Conservation (phyloP, 352 stramenopile genomes). For the Elongisporangium prolatum region DNA sequence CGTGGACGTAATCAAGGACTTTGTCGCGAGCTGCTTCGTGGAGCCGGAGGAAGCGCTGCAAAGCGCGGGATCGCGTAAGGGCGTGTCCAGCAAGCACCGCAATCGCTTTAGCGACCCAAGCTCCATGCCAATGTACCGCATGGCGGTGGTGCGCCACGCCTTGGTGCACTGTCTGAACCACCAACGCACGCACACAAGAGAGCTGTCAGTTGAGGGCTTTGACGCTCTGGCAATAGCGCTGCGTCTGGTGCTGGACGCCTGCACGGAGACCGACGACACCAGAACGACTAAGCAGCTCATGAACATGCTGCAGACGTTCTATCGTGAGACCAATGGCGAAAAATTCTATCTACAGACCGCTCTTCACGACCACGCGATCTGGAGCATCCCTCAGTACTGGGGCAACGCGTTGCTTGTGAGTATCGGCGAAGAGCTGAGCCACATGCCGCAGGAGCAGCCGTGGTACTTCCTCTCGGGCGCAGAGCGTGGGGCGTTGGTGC, state of each 20-base stretch:
- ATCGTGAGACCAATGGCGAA: conserved; percentile 31
- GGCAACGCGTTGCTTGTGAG: conserved; percentile 66
- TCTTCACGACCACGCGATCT: conserved; percentile 52
- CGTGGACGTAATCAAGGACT: conserved; percentile 83
- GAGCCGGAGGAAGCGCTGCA: conserved; percentile 51
- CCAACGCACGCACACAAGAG: conserved; percentile 51
- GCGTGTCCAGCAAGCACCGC: conserved; percentile 43
- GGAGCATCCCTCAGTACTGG: conserved; percentile 68
- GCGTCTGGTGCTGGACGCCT: conserved; percentile 58
- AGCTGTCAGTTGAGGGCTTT: conserved; percentile 55
- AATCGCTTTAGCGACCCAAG: conserved; percentile 58
- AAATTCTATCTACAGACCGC: conserved; percentile 61
- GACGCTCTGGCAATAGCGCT: conserved; percentile 44
- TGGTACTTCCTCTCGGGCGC: conserved; percentile 61
- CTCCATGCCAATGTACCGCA: conserved; percentile 61
- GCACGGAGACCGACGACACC: conserved; percentile 56
- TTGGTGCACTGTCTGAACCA: conserved; percentile 64
- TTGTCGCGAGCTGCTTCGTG: conserved; percentile 78
- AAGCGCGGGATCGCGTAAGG: conserved; percentile 8
- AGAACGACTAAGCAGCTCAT: conserved; percentile 68
- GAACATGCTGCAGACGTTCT: conserved; percentile 86
- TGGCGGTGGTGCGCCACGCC: conserved; percentile 57
- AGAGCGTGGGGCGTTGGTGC: conserved; percentile 65
- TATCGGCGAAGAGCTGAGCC: conserved; percentile 76
- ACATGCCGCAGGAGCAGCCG: conserved; percentile 46